Evolutionary conservation across 495 filamentous ascomycete genomes (phyloP), one percentile per base, ranked within the genome.

Genomic region (Mytilinidion resinicola): DNA sequence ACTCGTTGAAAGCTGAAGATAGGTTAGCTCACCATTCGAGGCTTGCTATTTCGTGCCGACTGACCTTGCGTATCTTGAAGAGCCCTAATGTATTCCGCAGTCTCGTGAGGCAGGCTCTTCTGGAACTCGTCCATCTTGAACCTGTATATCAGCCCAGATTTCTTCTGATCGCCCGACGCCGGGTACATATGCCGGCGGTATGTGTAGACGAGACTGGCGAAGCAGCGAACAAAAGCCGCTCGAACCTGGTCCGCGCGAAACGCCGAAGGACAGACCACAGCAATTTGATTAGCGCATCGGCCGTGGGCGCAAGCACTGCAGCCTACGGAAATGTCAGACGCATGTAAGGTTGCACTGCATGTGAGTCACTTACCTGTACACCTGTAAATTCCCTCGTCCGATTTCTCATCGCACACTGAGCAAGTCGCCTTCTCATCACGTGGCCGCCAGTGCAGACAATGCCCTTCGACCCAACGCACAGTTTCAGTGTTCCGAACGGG

Each of bases 111-210:
- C 69, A 96, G 80, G 70, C 90, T 95, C 70, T 82, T 88, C 65
- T 96, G 77, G 69, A 96, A 98, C 4, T 85, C 87, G 60, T 93
- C 89, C 86, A 96, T 90, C 71, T 96, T 91, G 73, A 98, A 98
- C 37, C 82, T 80, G 69, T 92, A 96, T n/a, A 88, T 75, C 70
- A 96, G 78, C 0, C 93, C 92, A 34, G 84, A 80, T 62, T 86
- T 90, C 76, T 90, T 93, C 70, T 91, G 89, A 49, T 96, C 90
- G 54, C 80, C 82, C 6, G 78, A 85, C 7, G 93, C 84, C 9
- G 88, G 82, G 33, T 80, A 74, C 8, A 98, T 75, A 63, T 84
- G 87, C 68, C 91, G 91, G 59, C 95, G 84, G 72, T 98, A 97
- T 0, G 93, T 98, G 71, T 95, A 97, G 61, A 98, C 85, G 58